These are phyloP conservation scores for Mortierella sp. DNA, from an alignment of 371 early-diverging fungal species.

Conservation along the genomic window DNA sequence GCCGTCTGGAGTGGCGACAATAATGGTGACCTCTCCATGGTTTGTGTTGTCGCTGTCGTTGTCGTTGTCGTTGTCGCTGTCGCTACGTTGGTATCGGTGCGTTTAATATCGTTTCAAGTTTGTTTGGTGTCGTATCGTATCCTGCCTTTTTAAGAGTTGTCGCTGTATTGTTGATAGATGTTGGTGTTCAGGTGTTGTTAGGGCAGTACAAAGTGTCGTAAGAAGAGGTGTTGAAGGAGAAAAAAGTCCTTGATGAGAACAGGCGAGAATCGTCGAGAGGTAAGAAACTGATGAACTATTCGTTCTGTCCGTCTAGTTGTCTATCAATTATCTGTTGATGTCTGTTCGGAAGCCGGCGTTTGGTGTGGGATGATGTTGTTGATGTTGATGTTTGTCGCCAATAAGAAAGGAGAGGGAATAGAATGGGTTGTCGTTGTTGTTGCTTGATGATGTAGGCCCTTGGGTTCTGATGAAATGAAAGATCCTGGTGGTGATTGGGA, in stretches of 20 bases:
- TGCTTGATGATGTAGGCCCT: slow-evolving; percentile 3
- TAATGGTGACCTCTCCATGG: slow-evolving; percentile 54
- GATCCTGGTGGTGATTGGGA: not conserved
- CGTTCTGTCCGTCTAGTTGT: not conserved
- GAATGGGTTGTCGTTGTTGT: not conserved
- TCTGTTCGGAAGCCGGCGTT: not conserved
- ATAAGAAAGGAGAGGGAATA: not conserved
- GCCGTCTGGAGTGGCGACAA: slow-evolving; percentile 50
- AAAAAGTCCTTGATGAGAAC: not conserved
- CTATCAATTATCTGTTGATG: not conserved
- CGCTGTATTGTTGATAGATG: not conserved
- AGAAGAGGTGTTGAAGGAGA: not conserved
- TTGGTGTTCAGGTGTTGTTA: not conserved
- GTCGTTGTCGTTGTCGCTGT: not conserved
- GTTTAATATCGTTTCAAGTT: not conserved
- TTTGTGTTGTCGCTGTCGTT: not conserved
- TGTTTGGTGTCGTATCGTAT: not conserved
- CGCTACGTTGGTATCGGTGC: not conserved
- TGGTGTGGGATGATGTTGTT: not conserved
- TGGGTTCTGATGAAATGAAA: not conserved
- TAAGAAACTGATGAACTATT: not conserved
- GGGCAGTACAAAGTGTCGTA: not conserved
- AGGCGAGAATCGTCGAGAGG: not conserved
- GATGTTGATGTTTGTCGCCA: not conserved
- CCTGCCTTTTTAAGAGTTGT: not conserved